These are phyloP conservation scores for Fusarium clavum DNA, from an alignment of 2,329 filamentous ascomycete genomes.

Conservation along the genomic window DNA sequence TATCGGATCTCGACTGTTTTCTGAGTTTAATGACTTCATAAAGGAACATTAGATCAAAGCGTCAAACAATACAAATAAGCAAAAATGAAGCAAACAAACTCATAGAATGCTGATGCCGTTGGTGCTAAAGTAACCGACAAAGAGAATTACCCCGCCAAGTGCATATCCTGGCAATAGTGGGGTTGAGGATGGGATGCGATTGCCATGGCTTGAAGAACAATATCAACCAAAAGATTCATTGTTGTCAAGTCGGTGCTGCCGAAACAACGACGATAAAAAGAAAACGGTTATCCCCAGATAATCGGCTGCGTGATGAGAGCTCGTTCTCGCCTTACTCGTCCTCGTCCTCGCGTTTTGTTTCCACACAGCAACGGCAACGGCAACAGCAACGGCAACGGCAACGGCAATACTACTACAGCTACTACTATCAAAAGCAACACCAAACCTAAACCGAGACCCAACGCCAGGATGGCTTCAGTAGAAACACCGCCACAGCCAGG, in stretches of 20 bases:
- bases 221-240: constrained; percentile 41
- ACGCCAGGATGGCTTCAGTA: constrained; percentile 29
- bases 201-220: constrained; percentile 46
- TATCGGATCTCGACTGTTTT: background rate
- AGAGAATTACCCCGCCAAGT: constrained; percentile 38
- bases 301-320: constrained; percentile 48
- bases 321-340: constrained; percentile 44
- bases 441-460: constrained; percentile 21
- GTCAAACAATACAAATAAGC: background rate
- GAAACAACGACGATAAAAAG: constrained; percentile 27
- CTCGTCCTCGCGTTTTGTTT: constrained; percentile 51
- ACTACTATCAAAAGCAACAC: constrained; percentile 11
- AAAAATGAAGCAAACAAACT: background rate
- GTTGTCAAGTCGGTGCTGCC: constrained; percentile 17
- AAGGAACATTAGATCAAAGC: constrained; percentile 9
- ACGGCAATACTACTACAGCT: constrained; percentile 7
- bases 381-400: constrained; percentile 29
- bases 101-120: constrained; percentile 28
- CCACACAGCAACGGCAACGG: constrained; percentile 34
- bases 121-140: constrained; percentile 38
- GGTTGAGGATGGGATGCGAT: constrained; percentile 33
- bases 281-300: constrained; percentile 30
- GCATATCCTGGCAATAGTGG: constrained; percentile 41
- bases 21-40: too few relatives aligned
- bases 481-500: constrained; percentile 20